These are phyloP conservation scores for Lasiodiplodia sp. DNA, from an alignment of 2,329 filamentous ascomycete genomes.

Conservation along the genomic window DNA sequence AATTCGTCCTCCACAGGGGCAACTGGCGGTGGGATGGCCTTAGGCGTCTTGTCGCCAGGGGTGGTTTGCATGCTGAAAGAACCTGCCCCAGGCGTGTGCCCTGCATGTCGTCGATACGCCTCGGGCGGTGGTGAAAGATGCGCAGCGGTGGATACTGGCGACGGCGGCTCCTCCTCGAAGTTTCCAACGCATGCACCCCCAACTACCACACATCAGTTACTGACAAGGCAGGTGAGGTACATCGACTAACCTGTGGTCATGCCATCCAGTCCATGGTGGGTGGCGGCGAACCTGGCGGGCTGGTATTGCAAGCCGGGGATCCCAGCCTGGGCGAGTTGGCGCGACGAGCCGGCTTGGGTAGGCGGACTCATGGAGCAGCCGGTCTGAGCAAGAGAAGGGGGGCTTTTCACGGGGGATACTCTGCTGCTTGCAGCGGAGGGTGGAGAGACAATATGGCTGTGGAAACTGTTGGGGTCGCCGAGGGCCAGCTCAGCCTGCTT, in stretches of 20 bases:
- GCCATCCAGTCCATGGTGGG: conserved; percentile 23
- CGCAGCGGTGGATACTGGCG: conserved; percentile 43
- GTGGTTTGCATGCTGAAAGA: conserved; percentile 22
- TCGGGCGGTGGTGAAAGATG: conserved; percentile 44
- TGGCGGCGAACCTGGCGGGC: conserved; percentile 5
- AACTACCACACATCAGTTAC: conserved; percentile 17
- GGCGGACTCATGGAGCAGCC: conserved; percentile 15
- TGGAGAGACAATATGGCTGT: conserved; percentile 26
- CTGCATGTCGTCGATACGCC: conserved; percentile 45
- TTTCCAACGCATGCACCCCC: conserved; percentile 1
- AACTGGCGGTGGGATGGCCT: not conserved
- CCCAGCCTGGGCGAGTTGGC: not conserved
- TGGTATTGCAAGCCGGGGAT: conserved; percentile 19
- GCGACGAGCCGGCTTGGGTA: conserved; percentile 1
- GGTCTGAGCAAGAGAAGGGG: not conserved
- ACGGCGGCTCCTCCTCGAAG: conserved; percentile 39
- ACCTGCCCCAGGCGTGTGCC: conserved; percentile 43
- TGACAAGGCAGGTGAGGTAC: conserved; percentile 39
- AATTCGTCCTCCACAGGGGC: conserved; percentile 1
- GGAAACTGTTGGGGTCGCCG: conserved; percentile 22
- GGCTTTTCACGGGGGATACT: conserved; percentile 23
- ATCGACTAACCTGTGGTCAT: conserved; percentile 28
- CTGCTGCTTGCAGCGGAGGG: conserved; percentile 18
- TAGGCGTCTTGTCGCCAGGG: conserved; percentile 27
- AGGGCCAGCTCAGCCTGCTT: conserved; percentile 30